phyloP scores from a whole-genome alignment of 768 basidiomycete genomes.

The Kondoa malvinella region DNA sequence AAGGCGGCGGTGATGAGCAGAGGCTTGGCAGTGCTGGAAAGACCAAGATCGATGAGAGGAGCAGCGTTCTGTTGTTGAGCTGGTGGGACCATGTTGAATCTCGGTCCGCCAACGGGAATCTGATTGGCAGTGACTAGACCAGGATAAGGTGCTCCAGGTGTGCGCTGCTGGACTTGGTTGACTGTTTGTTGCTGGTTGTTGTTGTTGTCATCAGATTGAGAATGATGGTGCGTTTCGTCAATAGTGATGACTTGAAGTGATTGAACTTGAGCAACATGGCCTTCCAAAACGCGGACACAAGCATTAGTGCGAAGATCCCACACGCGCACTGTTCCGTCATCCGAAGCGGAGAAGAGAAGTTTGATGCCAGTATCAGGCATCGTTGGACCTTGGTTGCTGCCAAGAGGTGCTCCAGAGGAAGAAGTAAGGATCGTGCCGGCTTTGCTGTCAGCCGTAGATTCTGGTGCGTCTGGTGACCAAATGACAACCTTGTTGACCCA shows the following conservation, averaged over 20 bases:
- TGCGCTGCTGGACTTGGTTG: conserved; percentile 25
- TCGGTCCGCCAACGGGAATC: neutral
- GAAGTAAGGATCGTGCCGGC: conserved; percentile 3
- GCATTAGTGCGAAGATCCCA: conserved; percentile 74
- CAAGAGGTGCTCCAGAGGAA: neutral
- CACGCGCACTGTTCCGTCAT: conserved; percentile 78
- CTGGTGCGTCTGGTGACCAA: conserved; percentile 47
- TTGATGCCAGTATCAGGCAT: conserved; percentile 43
- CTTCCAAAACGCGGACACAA: conserved; percentile 66
- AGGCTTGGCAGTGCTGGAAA: conserved; percentile 14
- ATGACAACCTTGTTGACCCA: conserved; percentile 92
- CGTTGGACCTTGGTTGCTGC: neutral
- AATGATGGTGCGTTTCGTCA: conserved; percentile 11
- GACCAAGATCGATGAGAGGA: neutral
- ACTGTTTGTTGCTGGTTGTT: conserved; percentile 10
- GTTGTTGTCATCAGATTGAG: conserved; percentile 2
- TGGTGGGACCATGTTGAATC: neutral
- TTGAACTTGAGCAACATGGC: conserved; percentile 91
- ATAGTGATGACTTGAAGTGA: conserved; percentile 61
- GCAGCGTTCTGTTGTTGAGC: neutral
- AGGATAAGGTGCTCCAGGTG: conserved; percentile 11
- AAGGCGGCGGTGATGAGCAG: conserved; percentile 50
- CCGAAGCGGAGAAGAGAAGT: conserved; percentile 93
- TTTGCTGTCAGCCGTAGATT: conserved; percentile 3
- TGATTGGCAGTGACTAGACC: conserved; percentile 11